Base-by-base conservation (phyloP, 164 flowering plant genomes). In the Liquidambar formosana region DNA sequence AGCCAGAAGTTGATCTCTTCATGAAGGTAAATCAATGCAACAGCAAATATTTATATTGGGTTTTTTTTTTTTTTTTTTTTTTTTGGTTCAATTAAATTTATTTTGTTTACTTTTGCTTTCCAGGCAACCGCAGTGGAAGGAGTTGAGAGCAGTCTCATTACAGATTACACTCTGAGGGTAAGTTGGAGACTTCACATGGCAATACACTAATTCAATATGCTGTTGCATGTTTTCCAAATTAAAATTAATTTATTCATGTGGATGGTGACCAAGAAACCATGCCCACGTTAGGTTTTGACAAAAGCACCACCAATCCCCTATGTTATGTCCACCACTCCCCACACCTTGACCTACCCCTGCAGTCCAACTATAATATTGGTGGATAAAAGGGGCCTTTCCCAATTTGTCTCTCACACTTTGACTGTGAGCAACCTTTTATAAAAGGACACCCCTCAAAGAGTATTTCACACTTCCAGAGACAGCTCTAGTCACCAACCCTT, bases 91-190 rank as follows among this genome's bases (percentile, higher is more conserved):
- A n/a, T n/a, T n/a, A n/a, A n/a, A n/a, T n/a, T n/a, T n/a, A n/a
- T n/a, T n/a, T n/a, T n/a, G n/a, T n/a, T n/a, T n/a, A n/a, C n/a
- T n/a, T n/a, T n/a, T n/a, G n/a, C n/a, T 52, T 38, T 65, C 57
- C 77, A 91, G 97, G 98, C 97, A 56, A 90, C 90, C 19, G 89
- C 99, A 26, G 68, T 93, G 86, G 82, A 89, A 78, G 98, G 98
- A 54, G 80, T 85, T 43, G 88, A 93, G 76, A 89, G 88, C 85
- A 93, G 87, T 64, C 89, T 96, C 13, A 87, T 89, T 28, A 94
- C 98, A 1, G 99, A 95, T 74, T 93, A 96, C 74, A 96, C 94
- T 52, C 84, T 96, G 16, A 91, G 80, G 78, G 99, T 93, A 81
- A 81, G 84, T 57, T 28, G 10, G 25, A 54, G 56, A 47, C 23